Conservation (phyloP, 2,329 filamentous ascomycete genomes). For the Arthroderma sp. region DNA sequence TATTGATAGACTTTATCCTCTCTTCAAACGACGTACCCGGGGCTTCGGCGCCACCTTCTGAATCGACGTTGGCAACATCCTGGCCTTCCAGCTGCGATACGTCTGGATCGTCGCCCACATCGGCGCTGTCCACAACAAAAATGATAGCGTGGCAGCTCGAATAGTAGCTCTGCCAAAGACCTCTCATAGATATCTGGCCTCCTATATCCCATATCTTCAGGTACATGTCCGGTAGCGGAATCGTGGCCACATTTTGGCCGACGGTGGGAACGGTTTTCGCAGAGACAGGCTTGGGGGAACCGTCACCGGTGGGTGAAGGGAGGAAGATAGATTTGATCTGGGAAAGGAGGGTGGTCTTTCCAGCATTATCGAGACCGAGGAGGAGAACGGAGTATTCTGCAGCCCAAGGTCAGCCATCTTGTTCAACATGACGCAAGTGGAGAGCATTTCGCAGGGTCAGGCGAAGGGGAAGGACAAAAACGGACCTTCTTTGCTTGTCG, state of each 20-base stretch:
- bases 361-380: conserved; percentile 92
- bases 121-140: conserved; percentile 91
- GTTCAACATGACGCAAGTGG: neutral
- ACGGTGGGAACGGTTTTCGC: conserved; percentile 89
- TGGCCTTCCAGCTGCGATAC: conserved; percentile 36
- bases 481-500: conserved; percentile 88
- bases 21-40: conserved; percentile 13
- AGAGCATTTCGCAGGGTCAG: neutral
- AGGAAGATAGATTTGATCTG: conserved; percentile 82
- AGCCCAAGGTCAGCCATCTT: neutral
- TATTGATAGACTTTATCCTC: conserved; percentile 23
- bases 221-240: conserved; percentile 86
- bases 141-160: conserved; percentile 88
- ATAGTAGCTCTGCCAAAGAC: conserved; percentile 95
- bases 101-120: conserved; percentile 67
- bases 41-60: conserved; percentile 3
- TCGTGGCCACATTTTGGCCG: conserved; percentile 89
- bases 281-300: conserved; percentile 43
- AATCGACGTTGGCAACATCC: conserved; percentile 4
- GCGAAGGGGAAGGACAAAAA: neutral
- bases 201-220: conserved; percentile 98
- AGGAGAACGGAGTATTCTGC: conserved; percentile 93
- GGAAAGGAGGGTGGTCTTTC: conserved; percentile 95
- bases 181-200: conserved; percentile 76
- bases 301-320: conserved; percentile 18